Conservation (phyloP, 192 early-diverging fungal genomes). For the Coemansia sp. region DNA sequence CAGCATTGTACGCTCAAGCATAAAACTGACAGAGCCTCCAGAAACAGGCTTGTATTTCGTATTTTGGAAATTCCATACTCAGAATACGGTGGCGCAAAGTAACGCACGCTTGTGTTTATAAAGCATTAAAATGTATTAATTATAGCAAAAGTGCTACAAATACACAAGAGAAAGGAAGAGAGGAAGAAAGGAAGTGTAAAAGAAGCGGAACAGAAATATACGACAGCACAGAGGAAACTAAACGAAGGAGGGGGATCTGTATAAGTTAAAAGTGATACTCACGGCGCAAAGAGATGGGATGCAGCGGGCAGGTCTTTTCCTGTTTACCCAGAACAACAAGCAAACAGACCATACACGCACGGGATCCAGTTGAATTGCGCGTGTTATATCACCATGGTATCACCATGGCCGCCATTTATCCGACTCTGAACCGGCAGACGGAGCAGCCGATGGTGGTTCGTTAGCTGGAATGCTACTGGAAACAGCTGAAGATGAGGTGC, state of each 20-base stretch:
- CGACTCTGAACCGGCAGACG: conserved; percentile 1
- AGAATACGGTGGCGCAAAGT: conserved; percentile 6
- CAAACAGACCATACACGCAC: background rate
- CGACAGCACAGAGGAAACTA: background rate
- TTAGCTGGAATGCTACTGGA: background rate
- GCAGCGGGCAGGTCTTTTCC: too few relatives aligned
- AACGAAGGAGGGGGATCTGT: background rate
- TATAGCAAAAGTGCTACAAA: background rate
- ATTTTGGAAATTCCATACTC: too few relatives aligned
- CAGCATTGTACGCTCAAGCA: too few relatives aligned
- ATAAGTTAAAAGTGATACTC: conserved; percentile 1
- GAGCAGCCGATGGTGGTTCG: conserved; percentile 11
- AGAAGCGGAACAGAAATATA: background rate
- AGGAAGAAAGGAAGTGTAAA: conserved; percentile 2
- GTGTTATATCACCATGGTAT: conserved; percentile 16
- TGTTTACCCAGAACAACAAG: background rate
- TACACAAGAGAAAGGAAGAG: background rate
- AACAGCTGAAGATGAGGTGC: conserved; percentile 3
- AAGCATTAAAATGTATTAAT: background rate
- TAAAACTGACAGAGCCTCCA: background rate
- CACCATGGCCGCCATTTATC: conserved; percentile 55
- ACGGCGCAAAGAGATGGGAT: background rate
- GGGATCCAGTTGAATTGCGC: background rate
- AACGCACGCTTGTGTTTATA: background rate
- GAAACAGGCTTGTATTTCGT: too few relatives aligned